Evolutionary conservation across 805 yeast species (phyloP).

Genomic region (Yamadazyma endophytica): DNA sequence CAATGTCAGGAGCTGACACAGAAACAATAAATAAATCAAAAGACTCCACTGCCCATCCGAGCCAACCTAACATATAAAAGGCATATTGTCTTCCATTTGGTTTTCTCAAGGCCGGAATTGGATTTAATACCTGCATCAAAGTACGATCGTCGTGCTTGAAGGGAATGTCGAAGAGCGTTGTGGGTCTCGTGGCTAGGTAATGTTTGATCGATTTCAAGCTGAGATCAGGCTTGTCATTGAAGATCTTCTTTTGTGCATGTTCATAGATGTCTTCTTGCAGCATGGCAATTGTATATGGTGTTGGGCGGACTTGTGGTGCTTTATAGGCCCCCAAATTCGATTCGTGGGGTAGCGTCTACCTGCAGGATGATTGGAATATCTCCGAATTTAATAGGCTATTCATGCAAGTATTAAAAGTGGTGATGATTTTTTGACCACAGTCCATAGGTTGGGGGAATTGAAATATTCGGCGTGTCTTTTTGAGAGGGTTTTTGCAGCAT

Average conservation of each 20-base stretch:
- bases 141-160: slow-evolving; percentile 1
- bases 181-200: slow-evolving; percentile 44
- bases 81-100: slow-evolving; percentile 47
- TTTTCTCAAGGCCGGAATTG: slow-evolving; percentile 36
- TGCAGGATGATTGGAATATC: no score
- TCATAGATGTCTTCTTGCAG: slow-evolving; percentile 2
- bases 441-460: no score
- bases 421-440: no score
- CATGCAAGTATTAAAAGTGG: no score
- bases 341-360: no score
- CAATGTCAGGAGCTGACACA: slow-evolving; percentile 49
- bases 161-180: slow-evolving; percentile 35
- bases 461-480: no score
- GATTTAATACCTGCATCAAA: slow-evolving; percentile 36
- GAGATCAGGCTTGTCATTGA: slow-evolving; percentile 11
- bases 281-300: no score
- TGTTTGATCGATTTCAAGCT: slow-evolving; percentile 9
- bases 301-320: no score
- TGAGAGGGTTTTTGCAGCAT: no score
- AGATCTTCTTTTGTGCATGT: slow-evolving; percentile 9
- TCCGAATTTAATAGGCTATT: no score
- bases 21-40: slow-evolving; percentile 67
- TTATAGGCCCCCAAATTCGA: no score
- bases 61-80: slow-evolving; percentile 54
- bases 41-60: slow-evolving; percentile 71